Evolutionary conservation across 208 protist species (phyloP).

Genomic region (Crithidia acanthocephali): DNA sequence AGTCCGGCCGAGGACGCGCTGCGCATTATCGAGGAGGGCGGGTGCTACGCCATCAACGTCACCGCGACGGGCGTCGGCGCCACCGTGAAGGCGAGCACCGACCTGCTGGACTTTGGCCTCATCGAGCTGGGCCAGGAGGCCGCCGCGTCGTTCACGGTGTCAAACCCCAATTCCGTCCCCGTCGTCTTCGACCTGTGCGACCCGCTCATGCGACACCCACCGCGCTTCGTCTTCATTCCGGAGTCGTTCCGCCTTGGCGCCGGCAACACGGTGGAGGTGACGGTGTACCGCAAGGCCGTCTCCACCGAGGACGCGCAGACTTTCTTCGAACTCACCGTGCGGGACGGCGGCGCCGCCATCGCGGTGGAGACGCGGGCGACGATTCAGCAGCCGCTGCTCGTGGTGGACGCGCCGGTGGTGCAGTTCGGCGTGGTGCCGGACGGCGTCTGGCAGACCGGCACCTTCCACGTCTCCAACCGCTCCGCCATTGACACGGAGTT

Average conservation of each 20-base stretch:
- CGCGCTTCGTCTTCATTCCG: constrained; percentile 86
- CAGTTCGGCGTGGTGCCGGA: constrained; percentile 78
- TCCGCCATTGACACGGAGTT: constrained; percentile 84
- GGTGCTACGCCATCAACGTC: constrained; percentile 39
- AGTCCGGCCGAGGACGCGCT: constrained; percentile 46
- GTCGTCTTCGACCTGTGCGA: constrained; percentile 80
- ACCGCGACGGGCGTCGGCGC: constrained; percentile 74
- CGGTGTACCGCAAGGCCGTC: constrained; percentile 86
- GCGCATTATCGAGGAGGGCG: constrained; percentile 63
- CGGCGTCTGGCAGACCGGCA: constrained; percentile 63
- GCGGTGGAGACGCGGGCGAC: constrained; percentile 87
- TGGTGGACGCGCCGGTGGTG: constrained; percentile 66
- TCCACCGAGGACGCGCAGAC: constrained; percentile 79
- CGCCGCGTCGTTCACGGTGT: constrained; percentile 84
- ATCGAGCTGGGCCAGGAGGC: constrained; percentile 78
- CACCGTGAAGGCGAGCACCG: constrained; percentile 75
- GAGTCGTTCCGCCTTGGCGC: constrained; percentile 69
- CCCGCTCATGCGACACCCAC: constrained; percentile 76
- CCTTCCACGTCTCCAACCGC: constrained; percentile 73
- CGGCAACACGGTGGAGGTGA: constrained; percentile 84
- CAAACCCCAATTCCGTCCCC: constrained; percentile 86
- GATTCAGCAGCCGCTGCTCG: constrained; percentile 72
- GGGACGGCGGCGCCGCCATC: constrained; percentile 68
- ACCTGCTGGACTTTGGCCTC: constrained; percentile 87
- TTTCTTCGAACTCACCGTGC: constrained; percentile 89